Base-by-base conservation (phyloP, 2,329 filamentous ascomycete genomes). In the Boeremia exigua region DNA sequence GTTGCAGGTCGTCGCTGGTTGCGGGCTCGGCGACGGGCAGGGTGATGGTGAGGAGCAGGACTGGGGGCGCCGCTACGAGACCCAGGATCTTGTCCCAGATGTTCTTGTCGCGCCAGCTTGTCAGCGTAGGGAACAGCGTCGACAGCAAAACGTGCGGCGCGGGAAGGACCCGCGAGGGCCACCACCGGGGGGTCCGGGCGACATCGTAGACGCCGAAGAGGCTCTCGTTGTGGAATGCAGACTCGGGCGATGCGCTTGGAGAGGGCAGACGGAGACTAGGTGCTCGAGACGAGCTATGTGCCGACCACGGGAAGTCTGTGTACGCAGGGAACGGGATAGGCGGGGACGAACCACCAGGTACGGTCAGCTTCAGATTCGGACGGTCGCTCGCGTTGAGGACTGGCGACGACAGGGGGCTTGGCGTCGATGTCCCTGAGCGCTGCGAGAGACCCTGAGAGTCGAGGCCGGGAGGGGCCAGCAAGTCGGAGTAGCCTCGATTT, bases 41-140 rank as follows among this genome's bases (percentile, higher is more conserved):
- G 0, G 95, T 99, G 42, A 95, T 86, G 0, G 94, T 94, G 4
- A 99, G 81, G 2, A 98, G 78, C 59, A 99, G 91, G 33, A 99
- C 92, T 65, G 90, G 96, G 1, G 93, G 91, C n/a, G 92, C 88
- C 7, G 93, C 93, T 33, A 96, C 82, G 10, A 95, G 67, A 37
- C 92, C 94, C 43, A 97, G 79, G 39, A 92, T 78, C 69, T 90
- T 92, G 66, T 94, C 93, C 86, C 88, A 92, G n/a, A 89, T 75
- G n/a, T 81, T 86, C 76, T 97, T 98, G 27, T 89, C 85, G 38
- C 77, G 80, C 92, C 94, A 99, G 25, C 84, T 87, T 61, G 87
- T 88, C 28, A 99, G 77, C 0, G 94, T 97, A 0, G 95, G 95
- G 64, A 98, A 96, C 0, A 99, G 77, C 0, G 90, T 93, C 14